Base-by-base conservation (phyloP, 164 flowering plant genomes). In the Taxillus chinensis region DNA sequence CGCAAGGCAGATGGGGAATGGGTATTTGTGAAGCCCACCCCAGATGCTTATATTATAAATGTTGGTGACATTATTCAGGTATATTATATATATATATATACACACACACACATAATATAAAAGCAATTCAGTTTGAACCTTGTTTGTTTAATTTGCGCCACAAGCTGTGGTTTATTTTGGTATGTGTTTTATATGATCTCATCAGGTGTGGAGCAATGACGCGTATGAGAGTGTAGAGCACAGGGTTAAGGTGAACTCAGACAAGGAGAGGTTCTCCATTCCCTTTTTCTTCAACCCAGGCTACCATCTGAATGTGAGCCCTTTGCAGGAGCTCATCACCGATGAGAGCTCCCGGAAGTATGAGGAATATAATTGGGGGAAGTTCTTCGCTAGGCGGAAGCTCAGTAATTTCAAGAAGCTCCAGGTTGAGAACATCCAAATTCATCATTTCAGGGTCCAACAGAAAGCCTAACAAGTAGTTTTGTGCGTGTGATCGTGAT, bases 51-150 rank as follows among this genome's bases (percentile, higher is more conserved):
- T 60, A 77, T 84, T 64, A 66, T 84, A 67, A 82, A 82, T 38
- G 73, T 84, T 59, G 89, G 89, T 38, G 86, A 84, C 46, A 57
- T 74, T 11, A 55, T 79, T 69, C 86, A 84, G 82, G 89, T 84
- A 70, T 27, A 27, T n/a, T n/a, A n/a, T n/a, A n/a, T n/a, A n/a
- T n/a, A n/a, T n/a, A n/a, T n/a, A n/a, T n/a, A n/a, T n/a, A n/a
- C n/a, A n/a, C n/a, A n/a, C n/a, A n/a, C n/a, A n/a, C n/a, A n/a
- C n/a, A n/a, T 27, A 27, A 0, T 27, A 52, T 68, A 63, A 16
- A 63, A 39, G 40, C 38, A 46, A 0, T 68, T 63, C 49, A 68
- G 41, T 39, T 27, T 0, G 27, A 27, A 27, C 27, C 27, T 27
- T 27, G 27, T 27, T 27, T 27, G 27, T 27, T 27, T 27, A 27